A percentile compares a stretch with the other conserved stretches of the same genome.
Evolutionary conservation across 1,284 basidiomycete species (phyloP).

Genomic region (Cutaneotrichosporon sp.): DNA sequence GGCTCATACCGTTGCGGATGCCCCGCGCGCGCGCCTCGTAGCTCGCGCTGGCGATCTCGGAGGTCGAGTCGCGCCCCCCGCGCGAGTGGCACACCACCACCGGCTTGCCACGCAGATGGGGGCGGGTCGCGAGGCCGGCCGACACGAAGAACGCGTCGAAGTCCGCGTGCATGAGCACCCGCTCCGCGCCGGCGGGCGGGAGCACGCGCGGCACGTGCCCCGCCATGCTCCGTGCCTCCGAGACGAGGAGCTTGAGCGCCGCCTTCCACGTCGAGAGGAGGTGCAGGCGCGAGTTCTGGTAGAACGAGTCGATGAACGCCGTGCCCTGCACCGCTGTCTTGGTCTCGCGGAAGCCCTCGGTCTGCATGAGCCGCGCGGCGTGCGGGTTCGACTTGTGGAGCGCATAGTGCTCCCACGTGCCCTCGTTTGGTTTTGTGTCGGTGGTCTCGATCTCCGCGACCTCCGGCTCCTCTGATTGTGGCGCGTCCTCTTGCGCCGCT

Average conservation of each 20-base stretch:
- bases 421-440: constrained; percentile 34
- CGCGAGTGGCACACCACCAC: constrained; percentile 90
- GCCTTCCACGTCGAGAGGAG: constrained; percentile 91
- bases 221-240: constrained; percentile 63
- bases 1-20: constrained; percentile 91
- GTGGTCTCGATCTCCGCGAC: constrained; percentile 4
- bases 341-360: constrained; percentile 77
- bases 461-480: no score
- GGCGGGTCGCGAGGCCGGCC: constrained; percentile 75
- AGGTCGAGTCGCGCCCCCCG: constrained; percentile 70
- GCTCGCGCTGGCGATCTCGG: constrained; percentile 91
- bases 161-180: constrained; percentile 89
- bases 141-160: constrained; percentile 98
- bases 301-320: constrained; percentile 86
- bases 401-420: constrained; percentile 58
- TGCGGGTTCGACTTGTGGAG: constrained; percentile 60
- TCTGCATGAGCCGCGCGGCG: constrained; percentile 73
- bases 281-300: constrained; percentile 88
- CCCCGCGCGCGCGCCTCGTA: constrained; percentile 90
- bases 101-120: constrained; percentile 78
- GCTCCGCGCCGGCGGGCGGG: constrained; percentile 49
- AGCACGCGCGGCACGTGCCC: constrained; percentile 22
- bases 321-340: constrained; percentile 74
- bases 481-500: no score
- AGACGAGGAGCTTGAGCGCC: constrained; percentile 78